Conservation (phyloP, 164 flowering plant species). For the Dillenia suffruticosa region DNA sequence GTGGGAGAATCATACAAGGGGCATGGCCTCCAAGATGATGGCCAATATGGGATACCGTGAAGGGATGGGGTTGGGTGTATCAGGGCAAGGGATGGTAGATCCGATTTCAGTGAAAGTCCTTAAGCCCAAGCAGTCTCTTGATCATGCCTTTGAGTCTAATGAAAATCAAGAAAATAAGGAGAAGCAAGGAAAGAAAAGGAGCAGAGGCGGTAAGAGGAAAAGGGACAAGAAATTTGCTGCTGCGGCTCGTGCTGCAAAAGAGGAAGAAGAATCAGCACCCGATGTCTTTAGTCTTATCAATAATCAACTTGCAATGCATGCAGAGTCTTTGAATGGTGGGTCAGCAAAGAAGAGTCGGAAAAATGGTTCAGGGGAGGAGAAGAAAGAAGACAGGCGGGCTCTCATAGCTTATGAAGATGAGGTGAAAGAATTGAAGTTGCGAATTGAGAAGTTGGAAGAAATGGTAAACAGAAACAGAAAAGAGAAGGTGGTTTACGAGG, state of each 20-base stretch:
- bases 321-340: constrained; percentile 28
- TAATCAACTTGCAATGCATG: constrained; percentile 60
- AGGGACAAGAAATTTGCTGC: constrained; percentile 85
- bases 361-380: constrained; percentile 31
- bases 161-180: constrained; percentile 24
- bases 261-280: constrained; percentile 40
- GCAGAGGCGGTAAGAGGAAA: constrained; percentile 89
- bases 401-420: constrained; percentile 76
- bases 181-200: constrained; percentile 44
- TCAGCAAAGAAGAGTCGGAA: constrained; percentile 30
- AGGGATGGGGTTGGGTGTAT: constrained; percentile 90
- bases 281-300: constrained; percentile 86
- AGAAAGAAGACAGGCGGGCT: constrained; percentile 60
- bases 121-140: constrained; percentile 88
- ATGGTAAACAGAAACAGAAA: constrained; percentile 72
- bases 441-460: constrained; percentile 76
- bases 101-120: constrained; percentile 80
- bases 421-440: constrained; percentile 55
- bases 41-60: constrained; percentile 95
- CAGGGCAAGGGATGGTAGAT: constrained; percentile 79
- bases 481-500: constrained; percentile 80
- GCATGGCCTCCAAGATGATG: constrained; percentile 99
- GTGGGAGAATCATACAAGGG: constrained; percentile 98
- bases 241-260: constrained; percentile 55
- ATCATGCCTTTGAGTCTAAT: constrained; percentile 46